Percentiles rank a stretch among this genome's conserved stretches.
These are phyloP conservation scores for Eimeria acervulina DNA, from an alignment of 169 alveolate species.

Conservation along the genomic window DNA sequence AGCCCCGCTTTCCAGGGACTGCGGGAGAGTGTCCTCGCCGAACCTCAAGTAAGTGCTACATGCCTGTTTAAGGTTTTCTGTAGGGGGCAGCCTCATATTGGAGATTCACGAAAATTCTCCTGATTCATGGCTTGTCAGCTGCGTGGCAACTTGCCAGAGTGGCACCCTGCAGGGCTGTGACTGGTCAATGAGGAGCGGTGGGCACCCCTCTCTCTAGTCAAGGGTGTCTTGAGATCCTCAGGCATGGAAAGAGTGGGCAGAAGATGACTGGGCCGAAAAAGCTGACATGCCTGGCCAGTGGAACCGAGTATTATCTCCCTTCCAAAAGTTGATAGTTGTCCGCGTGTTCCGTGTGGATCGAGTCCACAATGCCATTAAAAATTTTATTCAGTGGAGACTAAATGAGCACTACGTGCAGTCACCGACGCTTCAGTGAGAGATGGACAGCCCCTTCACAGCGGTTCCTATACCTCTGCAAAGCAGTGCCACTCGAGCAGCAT, in stretches of 20 bases:
- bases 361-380: slow-evolving; percentile 95
- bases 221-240: slow-evolving; percentile 33
- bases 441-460: neutral
- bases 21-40: slow-evolving; percentile 75
- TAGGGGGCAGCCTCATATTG: neutral
- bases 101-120: neutral
- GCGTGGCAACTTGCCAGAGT: neutral
- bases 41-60: slow-evolving; percentile 43
- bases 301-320: slow-evolving; percentile 84
- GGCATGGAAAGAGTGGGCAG: slow-evolving; percentile 96
- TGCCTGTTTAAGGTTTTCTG: neutral
- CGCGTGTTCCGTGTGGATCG: slow-evolving; percentile 97
- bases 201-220: neutral
- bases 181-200: neutral
- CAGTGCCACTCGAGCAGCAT: neutral
- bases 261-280: slow-evolving; percentile 95
- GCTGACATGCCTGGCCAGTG: slow-evolving; percentile 93
- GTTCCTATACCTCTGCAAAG: neutral
- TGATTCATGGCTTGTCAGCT: neutral
- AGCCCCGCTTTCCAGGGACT: slow-evolving; percentile 88
- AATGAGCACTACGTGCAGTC: slow-evolving; percentile 93
- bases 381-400: slow-evolving; percentile 93
- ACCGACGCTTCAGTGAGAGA: slow-evolving; percentile 86
- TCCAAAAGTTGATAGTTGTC: slow-evolving; percentile 93
- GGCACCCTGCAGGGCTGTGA: neutral